phyloP scores from a whole-genome alignment of 2,329 filamentous ascomycete species.

The Colletotrichum cereale region DNA sequence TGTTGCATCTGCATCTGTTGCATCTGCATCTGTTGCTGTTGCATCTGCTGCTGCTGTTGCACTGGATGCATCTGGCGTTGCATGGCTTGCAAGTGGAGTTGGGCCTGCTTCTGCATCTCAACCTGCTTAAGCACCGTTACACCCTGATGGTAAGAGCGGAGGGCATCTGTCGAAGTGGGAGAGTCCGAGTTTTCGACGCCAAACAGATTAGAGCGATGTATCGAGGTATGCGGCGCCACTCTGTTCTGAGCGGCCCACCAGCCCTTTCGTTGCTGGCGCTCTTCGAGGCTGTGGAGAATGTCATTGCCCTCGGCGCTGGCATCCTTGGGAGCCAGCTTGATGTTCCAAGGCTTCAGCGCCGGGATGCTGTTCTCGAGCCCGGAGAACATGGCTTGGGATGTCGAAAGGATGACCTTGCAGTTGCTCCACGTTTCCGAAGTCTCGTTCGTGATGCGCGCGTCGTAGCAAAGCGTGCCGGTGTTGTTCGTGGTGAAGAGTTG shows the following conservation, averaged over 20 bases:
- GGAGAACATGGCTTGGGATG: slow-evolving; percentile 70
- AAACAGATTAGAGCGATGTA: slow-evolving; percentile 43
- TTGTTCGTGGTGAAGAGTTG: slow-evolving; percentile 68
- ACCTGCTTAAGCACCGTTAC: slow-evolving; percentile 17
- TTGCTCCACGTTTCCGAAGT: slow-evolving; percentile 74
- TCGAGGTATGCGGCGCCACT: slow-evolving; percentile 40
- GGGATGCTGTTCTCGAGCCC: slow-evolving; percentile 69
- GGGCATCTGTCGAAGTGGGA: background rate
- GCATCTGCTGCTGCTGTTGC: background rate
- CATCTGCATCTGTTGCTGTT: too few relatives aligned
- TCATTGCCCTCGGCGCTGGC: slow-evolving; percentile 37
- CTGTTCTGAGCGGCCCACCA: slow-evolving; percentile 49
- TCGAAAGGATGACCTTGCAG: slow-evolving; percentile 72
- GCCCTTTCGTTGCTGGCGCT: slow-evolving; percentile 49
- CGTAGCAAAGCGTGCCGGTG: slow-evolving; percentile 68
- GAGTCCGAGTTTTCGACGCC: background rate
- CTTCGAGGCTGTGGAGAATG: slow-evolving; percentile 55
- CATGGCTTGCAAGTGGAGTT: too few relatives aligned
- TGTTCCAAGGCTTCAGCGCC: slow-evolving; percentile 66
- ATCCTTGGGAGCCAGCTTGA: slow-evolving; percentile 59
- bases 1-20: background rate
- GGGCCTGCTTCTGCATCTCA: background rate
- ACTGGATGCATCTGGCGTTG: background rate
- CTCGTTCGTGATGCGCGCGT: slow-evolving; percentile 71
- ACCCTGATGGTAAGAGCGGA: background rate